These are phyloP conservation scores for Geotrichum cucujoidarum DNA, from an alignment of 1,139 yeast species.

Conservation along the genomic window DNA sequence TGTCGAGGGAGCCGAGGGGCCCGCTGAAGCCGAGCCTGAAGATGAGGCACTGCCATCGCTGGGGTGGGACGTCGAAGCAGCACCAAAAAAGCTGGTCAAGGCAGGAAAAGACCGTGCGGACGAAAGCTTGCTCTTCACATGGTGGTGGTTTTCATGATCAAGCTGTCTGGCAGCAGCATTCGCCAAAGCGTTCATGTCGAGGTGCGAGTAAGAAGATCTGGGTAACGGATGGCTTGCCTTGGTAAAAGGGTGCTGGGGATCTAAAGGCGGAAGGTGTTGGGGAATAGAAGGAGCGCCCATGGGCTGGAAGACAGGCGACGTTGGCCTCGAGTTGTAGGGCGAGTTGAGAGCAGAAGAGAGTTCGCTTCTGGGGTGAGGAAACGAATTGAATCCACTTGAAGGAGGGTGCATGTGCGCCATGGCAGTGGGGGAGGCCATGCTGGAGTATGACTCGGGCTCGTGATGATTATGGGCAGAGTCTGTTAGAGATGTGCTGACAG, in stretches of 20 bases:
- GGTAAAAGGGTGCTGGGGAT: slow-evolving; percentile 8
- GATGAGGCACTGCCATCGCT: slow-evolving; percentile 5
- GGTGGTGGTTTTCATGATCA: slow-evolving; percentile 41
- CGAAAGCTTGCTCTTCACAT: slow-evolving; percentile 25
- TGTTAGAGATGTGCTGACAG: slow-evolving; percentile 6
- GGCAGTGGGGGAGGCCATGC: neutral
- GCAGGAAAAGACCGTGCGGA: slow-evolving; percentile 60
- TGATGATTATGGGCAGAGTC: slow-evolving; percentile 6
- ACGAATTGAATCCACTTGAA: slow-evolving; percentile 1
- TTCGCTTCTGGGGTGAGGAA: slow-evolving; percentile 18
- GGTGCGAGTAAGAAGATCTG: slow-evolving; percentile 31
- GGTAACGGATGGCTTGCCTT: slow-evolving; percentile 13
- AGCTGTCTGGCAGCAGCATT: slow-evolving; percentile 79
- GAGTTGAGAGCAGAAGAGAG: slow-evolving; percentile 21
- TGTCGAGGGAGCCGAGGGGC: slow-evolving; percentile 18
- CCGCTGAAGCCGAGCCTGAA: slow-evolving; percentile 21
- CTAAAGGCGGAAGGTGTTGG: slow-evolving; percentile 4
- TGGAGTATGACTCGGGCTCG: slow-evolving; percentile 1
- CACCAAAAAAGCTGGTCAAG: slow-evolving; percentile 51
- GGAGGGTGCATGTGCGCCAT: slow-evolving; percentile 1
- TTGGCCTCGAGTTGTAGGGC: slow-evolving; percentile 24
- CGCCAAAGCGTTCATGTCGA: slow-evolving; percentile 72
- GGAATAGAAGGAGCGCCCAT: slow-evolving; percentile 4
- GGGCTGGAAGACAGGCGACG: slow-evolving; percentile 23
- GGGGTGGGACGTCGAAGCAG: slow-evolving; percentile 17